phyloP scores from a whole-genome alignment of 2,329 filamentous ascomycete species.

The Lachnellula occidentalis region DNA sequence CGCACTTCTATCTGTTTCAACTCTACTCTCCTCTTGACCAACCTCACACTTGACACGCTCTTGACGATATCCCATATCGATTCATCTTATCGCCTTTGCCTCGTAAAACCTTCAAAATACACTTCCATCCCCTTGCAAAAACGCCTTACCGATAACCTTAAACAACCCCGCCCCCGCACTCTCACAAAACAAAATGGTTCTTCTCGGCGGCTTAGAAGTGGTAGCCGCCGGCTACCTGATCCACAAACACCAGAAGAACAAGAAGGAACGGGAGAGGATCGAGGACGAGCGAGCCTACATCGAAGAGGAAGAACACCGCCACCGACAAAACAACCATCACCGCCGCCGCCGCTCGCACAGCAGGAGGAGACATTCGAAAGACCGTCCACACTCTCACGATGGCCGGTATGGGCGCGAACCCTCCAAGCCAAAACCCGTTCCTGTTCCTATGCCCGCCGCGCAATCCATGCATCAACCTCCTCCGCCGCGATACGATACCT shows the following conservation, averaged over 20 bases:
- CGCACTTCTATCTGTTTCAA: background rate
- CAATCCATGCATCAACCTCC: background rate
- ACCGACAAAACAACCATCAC: slow-evolving; percentile 14
- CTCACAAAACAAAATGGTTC: slow-evolving; percentile 42
- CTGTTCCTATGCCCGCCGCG: background rate
- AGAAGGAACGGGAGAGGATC: slow-evolving; percentile 22
- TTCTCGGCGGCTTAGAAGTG: slow-evolving; percentile 36
- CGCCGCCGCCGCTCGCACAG: slow-evolving; percentile 17
- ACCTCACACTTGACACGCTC: background rate
- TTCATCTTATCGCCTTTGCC: background rate
- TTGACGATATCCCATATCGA: background rate
- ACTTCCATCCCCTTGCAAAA: background rate
- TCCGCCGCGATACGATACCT: background rate
- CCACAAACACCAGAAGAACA: slow-evolving; percentile 28
- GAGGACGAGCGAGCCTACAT: slow-evolving; percentile 23
- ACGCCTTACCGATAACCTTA: background rate
- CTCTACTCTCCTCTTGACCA: background rate
- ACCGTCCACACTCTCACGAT: slow-evolving; percentile 11
- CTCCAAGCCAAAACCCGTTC: background rate
- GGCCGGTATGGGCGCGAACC: slow-evolving; percentile 14
- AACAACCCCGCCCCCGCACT: background rate
- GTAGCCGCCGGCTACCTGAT: slow-evolving; percentile 29
- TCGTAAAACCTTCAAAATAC: background rate
- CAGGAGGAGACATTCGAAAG: slow-evolving; percentile 10
- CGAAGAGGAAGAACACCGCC: slow-evolving; percentile 22